Evolutionary conservation across 108 stramenopile species (phyloP).

Genomic region (Fistulifera pelliculosa): DNA sequence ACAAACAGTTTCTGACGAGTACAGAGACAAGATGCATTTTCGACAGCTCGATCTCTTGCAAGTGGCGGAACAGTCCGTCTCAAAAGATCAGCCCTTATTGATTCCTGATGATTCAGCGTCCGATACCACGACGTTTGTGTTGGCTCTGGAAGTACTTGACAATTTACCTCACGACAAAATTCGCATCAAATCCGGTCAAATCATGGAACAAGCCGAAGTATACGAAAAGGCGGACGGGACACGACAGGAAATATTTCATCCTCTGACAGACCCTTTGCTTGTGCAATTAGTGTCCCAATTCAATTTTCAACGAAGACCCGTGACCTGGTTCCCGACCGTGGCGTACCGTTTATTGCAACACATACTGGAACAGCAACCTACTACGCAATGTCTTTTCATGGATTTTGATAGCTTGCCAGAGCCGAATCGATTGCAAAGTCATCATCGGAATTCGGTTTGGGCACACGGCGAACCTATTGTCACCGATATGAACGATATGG

Average conservation of each 20-base stretch:
- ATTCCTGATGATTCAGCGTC: slow-evolving; percentile 24
- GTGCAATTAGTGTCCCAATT: slow-evolving; percentile 22
- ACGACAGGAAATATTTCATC: slow-evolving; percentile 43
- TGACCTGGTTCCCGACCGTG: slow-evolving; percentile 67
- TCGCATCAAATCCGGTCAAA: slow-evolving; percentile 22
- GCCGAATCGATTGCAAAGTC: slow-evolving; percentile 16
- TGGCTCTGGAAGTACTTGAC: slow-evolving; percentile 74
- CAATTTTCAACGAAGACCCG: slow-evolving; percentile 2
- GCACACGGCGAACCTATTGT: slow-evolving; percentile 63
- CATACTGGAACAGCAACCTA: slow-evolving; percentile 41
- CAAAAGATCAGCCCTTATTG: not conserved
- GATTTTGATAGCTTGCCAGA: slow-evolving; percentile 73
- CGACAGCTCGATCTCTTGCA: slow-evolving; percentile 51
- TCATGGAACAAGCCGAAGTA: slow-evolving; percentile 55
- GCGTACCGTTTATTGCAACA: slow-evolving; percentile 53
- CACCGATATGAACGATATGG: slow-evolving; percentile 57
- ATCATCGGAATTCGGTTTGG: slow-evolving; percentile 5
- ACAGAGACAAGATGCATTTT: slow-evolving; percentile 50
- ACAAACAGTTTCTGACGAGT: slow-evolving; percentile 25
- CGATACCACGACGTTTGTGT: slow-evolving; percentile 43
- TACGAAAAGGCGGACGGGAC: not conserved
- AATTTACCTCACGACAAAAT: slow-evolving; percentile 84
- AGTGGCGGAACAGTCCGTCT: slow-evolving; percentile 46
- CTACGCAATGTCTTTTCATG: slow-evolving; percentile 48
- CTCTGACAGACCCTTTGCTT: slow-evolving; percentile 54